A percentile compares a stretch with the other conserved stretches of the same genome.
phyloP scores from a whole-genome alignment of 495 filamentous ascomycete genomes.

The Clohesyomyces aquaticus region DNA sequence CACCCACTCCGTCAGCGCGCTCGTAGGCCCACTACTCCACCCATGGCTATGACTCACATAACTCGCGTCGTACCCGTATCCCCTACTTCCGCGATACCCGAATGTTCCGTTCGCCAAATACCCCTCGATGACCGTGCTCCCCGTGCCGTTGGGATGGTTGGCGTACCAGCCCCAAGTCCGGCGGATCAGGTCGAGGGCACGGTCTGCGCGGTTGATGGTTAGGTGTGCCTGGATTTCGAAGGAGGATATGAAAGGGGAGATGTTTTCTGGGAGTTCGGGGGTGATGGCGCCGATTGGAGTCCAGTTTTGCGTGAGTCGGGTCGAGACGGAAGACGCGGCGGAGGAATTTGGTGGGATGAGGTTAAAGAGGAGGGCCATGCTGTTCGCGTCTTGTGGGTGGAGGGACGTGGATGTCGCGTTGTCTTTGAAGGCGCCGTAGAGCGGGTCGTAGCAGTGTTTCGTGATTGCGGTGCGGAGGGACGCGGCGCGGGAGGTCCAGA shows the following conservation, averaged over 20 bases:
- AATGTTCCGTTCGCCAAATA: conserved; percentile 44
- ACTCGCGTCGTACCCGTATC: conserved; percentile 46
- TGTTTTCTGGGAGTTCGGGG: conserved; percentile 45
- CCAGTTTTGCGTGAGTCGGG: conserved; percentile 43
- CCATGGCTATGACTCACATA: conserved; percentile 48
- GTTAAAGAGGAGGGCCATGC: conserved; percentile 42
- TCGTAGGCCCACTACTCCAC: conserved; percentile 44
- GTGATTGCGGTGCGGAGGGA: conserved; percentile 52
- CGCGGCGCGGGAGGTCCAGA: conserved; percentile 51
- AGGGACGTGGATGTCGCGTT: conserved; percentile 55
- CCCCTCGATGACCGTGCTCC: conserved; percentile 46
- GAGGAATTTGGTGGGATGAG: conserved; percentile 25
- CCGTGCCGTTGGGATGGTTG: conserved; percentile 45
- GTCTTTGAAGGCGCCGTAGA: conserved; percentile 60
- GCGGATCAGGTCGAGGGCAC: conserved; percentile 45
- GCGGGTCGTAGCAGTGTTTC: conserved; percentile 55
- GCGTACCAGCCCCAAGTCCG: conserved; percentile 49
- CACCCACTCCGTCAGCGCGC: conserved; percentile 43
- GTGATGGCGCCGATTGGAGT: conserved; percentile 43
- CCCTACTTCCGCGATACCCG: conserved; percentile 42
- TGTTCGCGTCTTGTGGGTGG: conserved; percentile 42
- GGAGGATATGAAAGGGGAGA: conserved; percentile 45
- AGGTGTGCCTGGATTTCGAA: conserved; percentile 47
- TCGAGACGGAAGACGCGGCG: conserved; percentile 37
- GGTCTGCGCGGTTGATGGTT: conserved; percentile 36